Base-by-base conservation (phyloP, 345 rosid genomes). In the Acer saccharum region DNA sequence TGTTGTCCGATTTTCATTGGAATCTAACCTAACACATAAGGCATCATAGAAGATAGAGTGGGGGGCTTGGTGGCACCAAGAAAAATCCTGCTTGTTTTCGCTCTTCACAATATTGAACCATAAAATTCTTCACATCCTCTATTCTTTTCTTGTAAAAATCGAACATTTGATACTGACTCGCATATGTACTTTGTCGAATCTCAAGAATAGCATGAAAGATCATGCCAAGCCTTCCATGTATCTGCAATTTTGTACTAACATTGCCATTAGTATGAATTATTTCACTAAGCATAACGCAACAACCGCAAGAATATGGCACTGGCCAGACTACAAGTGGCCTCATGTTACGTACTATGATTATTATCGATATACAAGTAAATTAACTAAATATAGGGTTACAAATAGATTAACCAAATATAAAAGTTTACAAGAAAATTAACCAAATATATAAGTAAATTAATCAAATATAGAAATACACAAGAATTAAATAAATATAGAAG, bases 201-300 rank as follows among this genome's bases (percentile, higher is more conserved):
- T 35, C 39, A 35, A 35, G 39, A 35, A 89, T 69, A 23, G 86
- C 91, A 75, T 90, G 94, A 43, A 75, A 82, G 73, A 91, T 83
- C 68, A 85, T 62, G 21, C 92, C 93, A 27, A 85, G 68, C 73
- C 91, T 79, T 46, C 96, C 94, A 78, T 87, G 92, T 54, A 91
- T 85, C 80, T 91, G 89, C 6, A 91, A 88, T 78, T 78, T 91
- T n/a, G 85, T 69, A 0, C 82, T 76, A 32, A 46, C 66, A 4
- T 41, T 58, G 10, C 88, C 94, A 44, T 86, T 80, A 21, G 83
- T 76, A 76, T 89, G 91, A 72, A 82, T 61, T 16, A 89, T 80
- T 79, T 88, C 87, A 60, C 93, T 75, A 60, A 85, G 82, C 39
- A 87, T 80, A n/a, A 72, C 83, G 73, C 91, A 90, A 68, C 82